Base-by-base conservation (phyloP, 441 rosid species). In the Omphalea diandra region DNA sequence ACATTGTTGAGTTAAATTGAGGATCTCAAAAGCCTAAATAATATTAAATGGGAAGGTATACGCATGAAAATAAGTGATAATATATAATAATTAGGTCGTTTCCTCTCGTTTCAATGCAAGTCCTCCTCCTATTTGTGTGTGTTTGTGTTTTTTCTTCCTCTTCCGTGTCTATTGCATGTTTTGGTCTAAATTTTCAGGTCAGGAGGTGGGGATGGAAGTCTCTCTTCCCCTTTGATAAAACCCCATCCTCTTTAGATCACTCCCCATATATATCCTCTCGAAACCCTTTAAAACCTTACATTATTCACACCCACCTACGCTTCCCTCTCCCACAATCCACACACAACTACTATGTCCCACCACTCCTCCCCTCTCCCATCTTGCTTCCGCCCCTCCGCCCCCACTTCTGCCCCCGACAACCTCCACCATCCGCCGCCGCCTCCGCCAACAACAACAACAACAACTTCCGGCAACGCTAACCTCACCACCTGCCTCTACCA, bases 401-500 rank as follows among this genome's bases (percentile, higher is more conserved):
- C 78, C 67, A 38, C 82, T 59, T 65, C 70, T 69, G 52, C 57
- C 65, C 24, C 29, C 65, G 50, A 4, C 31, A 65, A 26, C 59
- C 59, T n/a, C n/a, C n/a, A 8, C 78, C 76, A 2, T 73, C 63
- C 27, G 6, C 75, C 79, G 0, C 81, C 85, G 0, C 61, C 82
- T 0, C 74, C 84, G 0, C 76, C 81, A 1, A 79, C 88, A 1
- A 76, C 83, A 17, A 72, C 85, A 7, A 73, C 78, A 0, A n/a
- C 82, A n/a, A 32, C 32, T 32, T 73, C 88, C 52, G 95, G 86
- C n/a, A 88, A 86, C 56, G 74, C 89, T 1, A 86, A 84, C 70
- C 85, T 87, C 6, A 83, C 89, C 31, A 91, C 93, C 4, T 88
- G 87, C 60, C 82, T 88, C 4, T 94, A 91, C 88, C 83, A 83